Evolutionary conservation across 805 yeast genomes (phyloP).

Genomic region (Metschnikowia similis): DNA sequence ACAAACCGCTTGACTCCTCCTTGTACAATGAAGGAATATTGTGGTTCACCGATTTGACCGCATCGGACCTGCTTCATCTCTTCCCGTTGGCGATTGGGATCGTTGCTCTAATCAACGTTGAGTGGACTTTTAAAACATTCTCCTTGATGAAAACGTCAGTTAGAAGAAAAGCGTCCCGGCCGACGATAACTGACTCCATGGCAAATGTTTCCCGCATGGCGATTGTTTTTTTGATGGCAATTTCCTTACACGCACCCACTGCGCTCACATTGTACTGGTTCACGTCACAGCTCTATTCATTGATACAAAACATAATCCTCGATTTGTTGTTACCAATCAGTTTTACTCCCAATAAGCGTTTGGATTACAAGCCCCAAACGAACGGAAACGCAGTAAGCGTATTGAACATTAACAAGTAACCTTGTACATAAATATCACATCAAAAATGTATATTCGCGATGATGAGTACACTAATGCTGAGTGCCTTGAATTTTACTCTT

Average conservation of each 20-base stretch:
- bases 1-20: conserved; percentile 47
- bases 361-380: conserved; percentile 17
- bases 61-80: conserved; percentile 56
- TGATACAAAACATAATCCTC: conserved; percentile 67
- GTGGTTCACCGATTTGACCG: conserved; percentile 59
- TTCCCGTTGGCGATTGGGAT: conserved; percentile 73
- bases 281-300: conserved; percentile 73
- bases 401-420: conserved; percentile 3
- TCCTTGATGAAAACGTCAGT: conserved; percentile 41
- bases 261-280: conserved; percentile 88
- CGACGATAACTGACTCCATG: conserved; percentile 59
- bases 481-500: neutral
- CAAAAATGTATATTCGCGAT: neutral
- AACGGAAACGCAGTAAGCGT: conserved; percentile 13
- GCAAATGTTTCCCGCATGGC: conserved; percentile 71
- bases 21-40: conserved; percentile 51
- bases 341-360: conserved; percentile 41
- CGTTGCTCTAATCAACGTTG: conserved; percentile 70
- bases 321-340: conserved; percentile 62
- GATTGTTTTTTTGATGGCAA: conserved; percentile 74
- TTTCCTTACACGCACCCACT: conserved; percentile 81
- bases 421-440: neutral
- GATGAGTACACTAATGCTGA: too few relatives aligned
- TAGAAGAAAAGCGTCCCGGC: conserved; percentile 43
- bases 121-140: conserved; percentile 72